Evolutionary conservation across 179 eudicot species (phyloP).

Genomic region (Silene coronaria): DNA sequence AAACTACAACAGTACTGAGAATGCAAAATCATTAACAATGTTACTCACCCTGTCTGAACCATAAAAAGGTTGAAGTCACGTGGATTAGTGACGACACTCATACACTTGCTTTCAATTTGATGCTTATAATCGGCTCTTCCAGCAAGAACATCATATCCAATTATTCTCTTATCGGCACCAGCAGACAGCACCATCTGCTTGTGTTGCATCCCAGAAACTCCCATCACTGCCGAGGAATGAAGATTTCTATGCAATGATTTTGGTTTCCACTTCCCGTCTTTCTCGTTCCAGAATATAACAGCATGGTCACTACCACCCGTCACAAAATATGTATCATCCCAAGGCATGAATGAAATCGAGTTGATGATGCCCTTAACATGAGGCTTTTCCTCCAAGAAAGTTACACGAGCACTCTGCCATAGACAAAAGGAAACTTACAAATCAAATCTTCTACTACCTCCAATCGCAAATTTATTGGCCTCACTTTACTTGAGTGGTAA

Average conservation of each 20-base stretch:
- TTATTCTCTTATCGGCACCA: constrained; percentile 83
- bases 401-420: constrained; percentile 62
- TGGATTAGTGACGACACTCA: constrained; percentile 92
- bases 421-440: constrained; percentile 10
- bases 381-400: constrained; percentile 73
- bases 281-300: constrained; percentile 71
- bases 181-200: constrained; percentile 67
- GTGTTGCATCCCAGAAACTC: constrained; percentile 90
- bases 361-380: constrained; percentile 84
- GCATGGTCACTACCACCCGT: constrained; percentile 97
- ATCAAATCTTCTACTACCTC: not conserved
- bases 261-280: constrained; percentile 65
- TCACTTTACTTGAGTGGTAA: no score
- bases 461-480: no score
- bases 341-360: constrained; percentile 79
- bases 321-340: constrained; percentile 68
- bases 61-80: constrained; percentile 89
- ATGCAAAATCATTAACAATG: not conserved
- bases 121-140: constrained; percentile 77
- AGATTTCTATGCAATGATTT: constrained; percentile 56
- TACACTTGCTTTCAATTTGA: constrained; percentile 93
- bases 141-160: constrained; percentile 63
- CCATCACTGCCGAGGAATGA: constrained; percentile 97
- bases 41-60: constrained; percentile 92
- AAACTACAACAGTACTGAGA: not conserved